Evolutionary conservation across 2,329 filamentous ascomycete species (phyloP).

Genomic region (Cordyceps militaris): DNA sequence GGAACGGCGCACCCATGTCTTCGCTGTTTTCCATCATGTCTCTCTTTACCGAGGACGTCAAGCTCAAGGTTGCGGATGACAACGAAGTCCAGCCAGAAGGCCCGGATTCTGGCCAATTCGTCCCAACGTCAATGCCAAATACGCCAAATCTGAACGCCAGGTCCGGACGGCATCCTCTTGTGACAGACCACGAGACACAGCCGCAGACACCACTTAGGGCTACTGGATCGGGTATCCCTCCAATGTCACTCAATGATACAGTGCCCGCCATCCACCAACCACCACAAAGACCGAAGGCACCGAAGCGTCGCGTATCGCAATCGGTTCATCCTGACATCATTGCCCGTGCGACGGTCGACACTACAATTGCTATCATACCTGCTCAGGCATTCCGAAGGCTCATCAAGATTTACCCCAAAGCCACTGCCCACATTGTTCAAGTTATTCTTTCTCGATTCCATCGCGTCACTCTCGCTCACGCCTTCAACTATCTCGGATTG

Average conservation of each 20-base stretch:
- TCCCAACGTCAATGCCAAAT: constrained; percentile 31
- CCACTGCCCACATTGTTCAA: constrained; percentile 94
- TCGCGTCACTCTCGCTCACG: constrained; percentile 87
- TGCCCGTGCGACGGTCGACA: constrained; percentile 91
- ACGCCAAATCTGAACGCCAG: constrained; percentile 32
- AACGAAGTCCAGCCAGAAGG: constrained; percentile 20
- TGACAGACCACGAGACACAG: neutral
- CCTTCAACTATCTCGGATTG: constrained; percentile 87
- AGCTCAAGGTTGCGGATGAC: constrained; percentile 67
- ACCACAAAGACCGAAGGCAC: constrained; percentile 30
- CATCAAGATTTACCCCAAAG: constrained; percentile 90
- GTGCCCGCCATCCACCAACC: constrained; percentile 20
- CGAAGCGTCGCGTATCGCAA: constrained; percentile 46
- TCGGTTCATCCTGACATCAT: constrained; percentile 96
- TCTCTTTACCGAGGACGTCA: constrained; percentile 91
- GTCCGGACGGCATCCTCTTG: constrained; percentile 11
- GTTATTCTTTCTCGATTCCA: constrained; percentile 93
- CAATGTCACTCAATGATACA: constrained; percentile 59
- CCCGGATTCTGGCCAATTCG: constrained; percentile 24
- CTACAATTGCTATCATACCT: constrained; percentile 96
- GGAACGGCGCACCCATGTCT: constrained; percentile 97
- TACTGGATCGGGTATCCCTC: constrained; percentile 54
- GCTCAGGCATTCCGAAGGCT: constrained; percentile 90
- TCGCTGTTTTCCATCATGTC: constrained; percentile 96
- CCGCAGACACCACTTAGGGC: neutral